Conservation (phyloP, 75 land plant genomes). For the Picea glauca region DNA sequence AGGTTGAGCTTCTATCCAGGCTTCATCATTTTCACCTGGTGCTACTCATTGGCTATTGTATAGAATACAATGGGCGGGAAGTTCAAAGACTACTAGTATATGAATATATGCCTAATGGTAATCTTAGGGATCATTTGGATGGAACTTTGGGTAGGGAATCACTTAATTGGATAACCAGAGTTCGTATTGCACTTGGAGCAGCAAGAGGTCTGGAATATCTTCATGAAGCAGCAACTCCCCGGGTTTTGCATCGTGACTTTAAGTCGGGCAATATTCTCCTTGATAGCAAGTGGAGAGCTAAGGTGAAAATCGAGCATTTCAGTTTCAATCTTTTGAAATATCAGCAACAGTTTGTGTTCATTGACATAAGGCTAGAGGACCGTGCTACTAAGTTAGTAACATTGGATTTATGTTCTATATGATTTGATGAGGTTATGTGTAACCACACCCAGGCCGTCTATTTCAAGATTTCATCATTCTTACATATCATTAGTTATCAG, state of each 20-base stretch:
- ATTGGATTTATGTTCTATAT: background rate
- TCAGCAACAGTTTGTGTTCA: background rate
- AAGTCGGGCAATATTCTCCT: slow-evolving; percentile 86
- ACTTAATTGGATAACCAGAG: slow-evolving; percentile 71
- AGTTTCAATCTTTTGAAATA: background rate
- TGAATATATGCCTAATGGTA: slow-evolving; percentile 90
- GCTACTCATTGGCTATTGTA: slow-evolving; percentile 88
- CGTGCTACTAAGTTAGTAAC: background rate
- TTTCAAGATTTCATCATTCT: background rate
- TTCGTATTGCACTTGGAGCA: slow-evolving; percentile 81
- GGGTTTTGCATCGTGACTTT: slow-evolving; percentile 89
- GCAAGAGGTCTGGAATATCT: slow-evolving; percentile 92
- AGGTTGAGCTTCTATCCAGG: slow-evolving; percentile 89
- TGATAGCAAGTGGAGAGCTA: slow-evolving; percentile 68
- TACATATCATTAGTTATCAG: background rate
- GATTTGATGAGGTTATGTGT: background rate
- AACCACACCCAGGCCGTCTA: background rate
- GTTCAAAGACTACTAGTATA: slow-evolving; percentile 74
- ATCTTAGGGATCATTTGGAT: slow-evolving; percentile 77
- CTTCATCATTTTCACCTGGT: slow-evolving; percentile 91
- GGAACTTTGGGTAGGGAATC: slow-evolving; percentile 27
- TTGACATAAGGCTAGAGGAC: background rate
- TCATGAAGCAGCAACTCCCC: slow-evolving; percentile 83
- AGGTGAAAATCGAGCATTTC: slow-evolving; percentile 32
- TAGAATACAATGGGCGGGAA: slow-evolving; percentile 48